Evolutionary conservation across 768 basidiomycete genomes (phyloP).

Genomic region (Leccinum incarnatum): DNA sequence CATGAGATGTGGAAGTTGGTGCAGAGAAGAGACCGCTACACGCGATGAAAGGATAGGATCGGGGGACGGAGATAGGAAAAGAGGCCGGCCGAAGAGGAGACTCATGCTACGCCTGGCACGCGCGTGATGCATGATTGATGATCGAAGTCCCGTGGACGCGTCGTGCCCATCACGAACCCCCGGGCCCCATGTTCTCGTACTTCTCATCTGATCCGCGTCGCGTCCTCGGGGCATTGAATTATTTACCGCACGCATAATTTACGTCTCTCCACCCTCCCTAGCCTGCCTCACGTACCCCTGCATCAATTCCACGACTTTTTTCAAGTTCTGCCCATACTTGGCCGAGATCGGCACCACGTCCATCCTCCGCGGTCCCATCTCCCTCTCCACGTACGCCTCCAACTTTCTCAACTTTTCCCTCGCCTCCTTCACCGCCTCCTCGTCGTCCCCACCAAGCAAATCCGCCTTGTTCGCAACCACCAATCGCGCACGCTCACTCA

Average conservation of each 20-base stretch:
- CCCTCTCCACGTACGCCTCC: constrained; percentile 51
- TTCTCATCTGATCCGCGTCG: neutral
- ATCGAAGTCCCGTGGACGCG: neutral
- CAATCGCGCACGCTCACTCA: constrained; percentile 73
- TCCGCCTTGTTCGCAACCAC: constrained; percentile 97
- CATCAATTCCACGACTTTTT: constrained; percentile 65
- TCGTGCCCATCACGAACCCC: neutral
- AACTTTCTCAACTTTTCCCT: constrained; percentile 54
- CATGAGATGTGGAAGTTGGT: neutral
- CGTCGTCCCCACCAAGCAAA: constrained; percentile 54
- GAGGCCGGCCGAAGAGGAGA: neutral
- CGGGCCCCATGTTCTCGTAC: neutral
- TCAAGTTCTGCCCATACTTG: constrained; percentile 81
- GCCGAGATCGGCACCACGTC: constrained; percentile 83
- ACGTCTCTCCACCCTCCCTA: constrained; percentile 15
- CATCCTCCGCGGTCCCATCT: constrained; percentile 41
- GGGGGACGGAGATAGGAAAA: neutral
- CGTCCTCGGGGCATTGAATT: neutral
- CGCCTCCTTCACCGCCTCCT: constrained; percentile 50
- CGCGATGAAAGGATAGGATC: neutral
- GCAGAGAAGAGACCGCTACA: neutral
- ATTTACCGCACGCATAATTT: neutral
- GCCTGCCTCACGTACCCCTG: constrained; percentile 61
- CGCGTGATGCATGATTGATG: neutral
- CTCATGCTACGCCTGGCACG: neutral